Percentiles rank a stretch among this genome's conserved stretches.
These are phyloP conservation scores for Albatrellus ellisii DNA, from an alignment of 768 basidiomycete species.

Conservation along the genomic window DNA sequence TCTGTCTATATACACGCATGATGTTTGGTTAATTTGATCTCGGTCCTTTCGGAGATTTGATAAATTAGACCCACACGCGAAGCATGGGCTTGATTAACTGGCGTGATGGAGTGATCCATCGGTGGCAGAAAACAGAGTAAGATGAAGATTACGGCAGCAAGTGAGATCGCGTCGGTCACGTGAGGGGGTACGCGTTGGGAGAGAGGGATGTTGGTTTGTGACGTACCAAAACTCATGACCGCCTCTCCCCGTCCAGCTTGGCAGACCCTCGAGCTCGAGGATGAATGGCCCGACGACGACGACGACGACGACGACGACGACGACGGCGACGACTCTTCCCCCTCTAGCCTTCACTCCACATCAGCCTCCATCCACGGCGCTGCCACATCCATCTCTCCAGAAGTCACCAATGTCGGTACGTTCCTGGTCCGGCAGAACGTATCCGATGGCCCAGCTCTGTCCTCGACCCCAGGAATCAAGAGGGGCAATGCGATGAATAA, in stretches of 20 bases:
- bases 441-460: slow-evolving; percentile 46
- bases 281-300: slow-evolving; percentile 77
- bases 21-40: no score
- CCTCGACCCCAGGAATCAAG: slow-evolving; percentile 54
- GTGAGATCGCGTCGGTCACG: no score
- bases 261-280: slow-evolving; percentile 83
- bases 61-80: no score
- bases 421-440: slow-evolving; percentile 65
- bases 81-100: no score
- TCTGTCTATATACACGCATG: no score
- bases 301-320: slow-evolving; percentile 26
- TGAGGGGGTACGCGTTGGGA: no score
- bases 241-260: slow-evolving; percentile 61
- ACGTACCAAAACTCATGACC: no score
- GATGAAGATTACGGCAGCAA: no score
- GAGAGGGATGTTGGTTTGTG: no score
- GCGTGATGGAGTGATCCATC: no score
- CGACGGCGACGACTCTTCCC: slow-evolving; percentile 16
- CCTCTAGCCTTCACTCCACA: slow-evolving; percentile 37
- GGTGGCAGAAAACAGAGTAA: no score
- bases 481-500: slow-evolving; percentile 57
- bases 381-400: slow-evolving; percentile 7
- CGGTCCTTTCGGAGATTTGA: no score
- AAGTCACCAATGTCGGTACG: slow-evolving; percentile 37
- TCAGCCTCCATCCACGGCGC: slow-evolving; percentile 26